Percentiles rank a stretch among this genome's conserved stretches.
These are phyloP conservation scores for Incumbomyces lentus DNA, from an alignment of 2,329 filamentous ascomycete genomes.

Conservation along the genomic window DNA sequence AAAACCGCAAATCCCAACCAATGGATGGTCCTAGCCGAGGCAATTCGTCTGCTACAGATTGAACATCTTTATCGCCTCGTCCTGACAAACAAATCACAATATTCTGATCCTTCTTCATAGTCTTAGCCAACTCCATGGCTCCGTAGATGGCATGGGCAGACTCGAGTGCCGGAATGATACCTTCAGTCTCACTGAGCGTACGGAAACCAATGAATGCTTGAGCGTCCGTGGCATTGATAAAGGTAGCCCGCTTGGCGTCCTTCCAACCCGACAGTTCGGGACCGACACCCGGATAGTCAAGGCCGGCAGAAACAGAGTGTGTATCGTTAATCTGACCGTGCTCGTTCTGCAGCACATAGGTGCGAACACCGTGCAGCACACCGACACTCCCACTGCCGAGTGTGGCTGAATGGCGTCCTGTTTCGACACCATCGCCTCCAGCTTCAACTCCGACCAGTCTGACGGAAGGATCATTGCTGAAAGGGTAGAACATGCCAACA, in stretches of 20 bases:
- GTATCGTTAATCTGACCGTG: slow-evolving; percentile 91
- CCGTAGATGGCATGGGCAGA: slow-evolving; percentile 87
- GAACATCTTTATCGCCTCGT: slow-evolving; percentile 94
- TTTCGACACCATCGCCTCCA: slow-evolving; percentile 85
- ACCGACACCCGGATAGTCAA: slow-evolving; percentile 95
- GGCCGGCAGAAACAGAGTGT: slow-evolving; percentile 88
- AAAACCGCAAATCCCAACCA: slow-evolving; percentile 55
- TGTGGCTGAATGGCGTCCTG: slow-evolving; percentile 74
- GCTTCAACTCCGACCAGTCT: slow-evolving; percentile 91
- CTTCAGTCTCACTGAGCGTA: slow-evolving; percentile 75
- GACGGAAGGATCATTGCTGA: slow-evolving; percentile 72
- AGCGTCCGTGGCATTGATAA: slow-evolving; percentile 82
- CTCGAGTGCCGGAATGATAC: slow-evolving; percentile 93
- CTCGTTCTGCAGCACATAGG: slow-evolving; percentile 86
- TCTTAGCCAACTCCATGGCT: slow-evolving; percentile 82
- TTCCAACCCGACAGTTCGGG: slow-evolving; percentile 92
- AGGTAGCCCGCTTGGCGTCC: slow-evolving; percentile 74
- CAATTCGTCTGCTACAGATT: slow-evolving; percentile 91
- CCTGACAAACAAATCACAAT: slow-evolving; percentile 90
- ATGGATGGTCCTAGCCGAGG: slow-evolving; percentile 82
- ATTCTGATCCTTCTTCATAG: slow-evolving; percentile 77
- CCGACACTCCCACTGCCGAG: slow-evolving; percentile 78
- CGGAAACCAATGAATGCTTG: slow-evolving; percentile 83
- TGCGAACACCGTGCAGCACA: slow-evolving; percentile 89
- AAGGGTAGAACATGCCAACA: slow-evolving; percentile 96